Percentiles rank a stretch among this genome's conserved stretches.
Conservation (phyloP, 2,329 filamentous ascomycete genomes). For the Aureobasidium subglaciale region DNA sequence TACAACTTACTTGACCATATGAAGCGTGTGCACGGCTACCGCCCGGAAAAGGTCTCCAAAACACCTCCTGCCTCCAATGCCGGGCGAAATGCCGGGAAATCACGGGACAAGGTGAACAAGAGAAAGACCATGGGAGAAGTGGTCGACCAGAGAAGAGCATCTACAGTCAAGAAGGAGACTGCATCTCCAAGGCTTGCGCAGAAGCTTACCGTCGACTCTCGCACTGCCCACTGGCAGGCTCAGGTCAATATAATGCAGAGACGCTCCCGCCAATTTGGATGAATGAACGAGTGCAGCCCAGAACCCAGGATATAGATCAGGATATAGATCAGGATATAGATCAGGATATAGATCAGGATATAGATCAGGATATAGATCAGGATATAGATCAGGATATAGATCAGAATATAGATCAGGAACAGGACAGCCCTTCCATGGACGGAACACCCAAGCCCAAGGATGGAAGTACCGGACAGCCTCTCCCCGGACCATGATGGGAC, state of each 20-base stretch:
- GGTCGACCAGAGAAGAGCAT: background rate
- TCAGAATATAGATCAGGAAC: background rate
- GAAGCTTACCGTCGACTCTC: background rate
- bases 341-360: background rate
- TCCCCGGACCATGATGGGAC: background rate
- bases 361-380: background rate
- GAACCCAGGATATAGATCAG: background rate
- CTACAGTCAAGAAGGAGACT: conserved; percentile 1
- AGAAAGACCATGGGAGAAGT: background rate
- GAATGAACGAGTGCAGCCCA: background rate
- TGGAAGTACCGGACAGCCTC: background rate
- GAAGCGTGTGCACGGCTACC: conserved; percentile 76
- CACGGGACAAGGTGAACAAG: conserved; percentile 13
- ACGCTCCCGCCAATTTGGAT: conserved; percentile 1
- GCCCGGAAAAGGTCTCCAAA: conserved; percentile 19
- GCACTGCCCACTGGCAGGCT: conserved; percentile 1
- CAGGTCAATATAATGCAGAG: conserved; percentile 3
- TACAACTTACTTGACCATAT: conserved; percentile 98
- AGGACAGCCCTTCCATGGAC: background rate
- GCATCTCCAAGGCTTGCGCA: background rate
- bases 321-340: too few relatives aligned
- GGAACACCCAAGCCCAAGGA: background rate
- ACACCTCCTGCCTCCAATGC: background rate
- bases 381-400: background rate
- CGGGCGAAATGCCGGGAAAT: conserved; percentile 1